Base-by-base conservation (phyloP, 2,329 filamentous ascomycete species). In the Chaetomium strumarium region DNA sequence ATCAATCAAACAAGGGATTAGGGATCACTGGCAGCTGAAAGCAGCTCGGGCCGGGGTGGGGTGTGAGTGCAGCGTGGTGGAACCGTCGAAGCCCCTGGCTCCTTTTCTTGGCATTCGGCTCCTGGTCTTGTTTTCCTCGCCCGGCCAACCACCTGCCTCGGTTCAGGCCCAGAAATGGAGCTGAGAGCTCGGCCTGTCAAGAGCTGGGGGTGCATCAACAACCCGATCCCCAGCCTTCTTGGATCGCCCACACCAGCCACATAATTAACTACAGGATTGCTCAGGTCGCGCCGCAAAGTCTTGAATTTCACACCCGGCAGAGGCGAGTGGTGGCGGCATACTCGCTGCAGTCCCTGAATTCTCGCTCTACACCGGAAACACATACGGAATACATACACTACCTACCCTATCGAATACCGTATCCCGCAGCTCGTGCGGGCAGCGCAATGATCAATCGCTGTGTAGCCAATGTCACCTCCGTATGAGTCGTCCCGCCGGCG, bases 401-500 rank as follows among this genome's bases (percentile, higher is more conserved):
- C 3, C 13, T 14, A 36, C 12, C 34, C 34, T 37, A 24, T 24
- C 24, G 19, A 24, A 38, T 20, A 36, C 47, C 14, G 13, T 33
- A 44, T 29, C 50, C 40, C 38, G 37, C 52, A 14, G 38, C 42
- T 16, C 43, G 9, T 39, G 37, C 17, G 49, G 39, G 52, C 36
- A 60, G 63, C 68, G 68, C 68, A 58, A 75, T 72, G 71, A 67
- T 65, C 65, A 67, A 67, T 65, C 65, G 52, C 55, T 55, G 53
- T 55, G 63, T 63, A 63, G 63, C 70, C 72, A 71, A 84, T 83
- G 80, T 80, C 80, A 66, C 75, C 76, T 64, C 74, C 75, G 57
- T 82, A 84, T 78, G 81, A 87, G 64, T 74, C 78, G 64, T 81
- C 81, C 68, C 77, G 78, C 74, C 76, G 80, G 71, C 75, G 79